Conservation (phyloP, 176 grass and related monocot genomes). For the Poa annua region DNA sequence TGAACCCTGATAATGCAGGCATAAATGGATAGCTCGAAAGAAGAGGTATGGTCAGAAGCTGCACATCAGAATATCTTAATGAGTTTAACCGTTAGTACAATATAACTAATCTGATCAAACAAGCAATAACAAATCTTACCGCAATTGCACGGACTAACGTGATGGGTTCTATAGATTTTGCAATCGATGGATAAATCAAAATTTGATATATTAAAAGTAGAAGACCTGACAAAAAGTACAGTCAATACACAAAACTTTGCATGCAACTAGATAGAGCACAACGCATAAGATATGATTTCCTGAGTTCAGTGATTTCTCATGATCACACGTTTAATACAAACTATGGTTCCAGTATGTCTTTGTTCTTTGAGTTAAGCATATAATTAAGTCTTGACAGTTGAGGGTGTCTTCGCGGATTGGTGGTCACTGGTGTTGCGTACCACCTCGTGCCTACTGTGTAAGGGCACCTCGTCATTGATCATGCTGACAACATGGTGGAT, state of each 20-base stretch:
- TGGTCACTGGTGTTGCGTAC: too few species aligned
- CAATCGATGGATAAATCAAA: slow-evolving; percentile 70
- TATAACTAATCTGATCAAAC: slow-evolving; percentile 27
- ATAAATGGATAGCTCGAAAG: slow-evolving; percentile 82
- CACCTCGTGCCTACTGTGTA: too few species aligned
- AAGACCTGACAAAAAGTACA: slow-evolving; percentile 52
- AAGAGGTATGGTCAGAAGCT: slow-evolving; percentile 75
- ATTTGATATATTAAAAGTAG: slow-evolving; percentile 79
- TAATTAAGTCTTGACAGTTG: not conserved
- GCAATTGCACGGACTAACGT: slow-evolving; percentile 54
- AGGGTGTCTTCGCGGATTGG: too few species aligned
- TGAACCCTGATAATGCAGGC: slow-evolving; percentile 64
- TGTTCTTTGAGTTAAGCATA: slow-evolving; percentile 30
- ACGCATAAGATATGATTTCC: slow-evolving; percentile 3
- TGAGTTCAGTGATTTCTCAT: slow-evolving; percentile 23
- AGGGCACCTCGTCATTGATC: too few species aligned
- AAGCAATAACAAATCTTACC: slow-evolving; percentile 49
- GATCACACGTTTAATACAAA: slow-evolving; percentile 18
- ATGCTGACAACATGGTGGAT: too few species aligned
- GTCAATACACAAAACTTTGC: slow-evolving; percentile 43
- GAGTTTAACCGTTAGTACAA: slow-evolving; percentile 25
- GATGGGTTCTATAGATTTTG: slow-evolving; percentile 68
- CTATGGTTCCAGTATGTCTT: not conserved
- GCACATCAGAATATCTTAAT: slow-evolving; percentile 43
- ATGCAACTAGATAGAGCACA: not conserved